Conservation (phyloP, 305 asterid species). For the Fraxinus greggii region DNA sequence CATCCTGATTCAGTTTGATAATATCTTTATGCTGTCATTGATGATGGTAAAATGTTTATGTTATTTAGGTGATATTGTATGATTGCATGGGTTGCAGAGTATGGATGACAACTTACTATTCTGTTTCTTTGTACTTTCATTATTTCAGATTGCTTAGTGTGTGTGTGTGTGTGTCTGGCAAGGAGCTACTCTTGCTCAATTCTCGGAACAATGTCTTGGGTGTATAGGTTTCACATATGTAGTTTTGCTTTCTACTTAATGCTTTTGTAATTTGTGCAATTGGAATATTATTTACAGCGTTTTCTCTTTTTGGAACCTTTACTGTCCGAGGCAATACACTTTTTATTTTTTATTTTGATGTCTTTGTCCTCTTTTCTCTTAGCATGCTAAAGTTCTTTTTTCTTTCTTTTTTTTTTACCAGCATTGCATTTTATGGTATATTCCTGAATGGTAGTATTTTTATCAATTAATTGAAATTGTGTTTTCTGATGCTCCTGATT, state of each 20-base stretch:
- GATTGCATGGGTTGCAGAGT: not conserved
- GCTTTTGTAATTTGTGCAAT: not conserved
- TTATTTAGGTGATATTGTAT: not conserved
- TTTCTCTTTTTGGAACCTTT: constrained; percentile 13
- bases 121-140: not conserved
- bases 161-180: not conserved
- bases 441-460: not conserved
- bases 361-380: not conserved
- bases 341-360: not conserved
- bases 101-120: not conserved
- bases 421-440: not conserved
- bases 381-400: not conserved
- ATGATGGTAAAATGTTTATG: not conserved
- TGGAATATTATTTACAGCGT: not conserved
- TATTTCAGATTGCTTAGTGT: not conserved
- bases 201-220: not conserved
- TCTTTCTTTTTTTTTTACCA: not conserved
- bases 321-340: constrained; percentile 5
- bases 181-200: not conserved
- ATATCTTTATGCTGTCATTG: not conserved
- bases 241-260: not conserved
- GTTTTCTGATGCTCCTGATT: not conserved
- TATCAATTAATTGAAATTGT: not conserved
- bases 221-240: not conserved
- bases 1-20: not conserved